These are phyloP conservation scores for Fusarium sarcochroum DNA, from an alignment of 2,329 filamentous ascomycete genomes.

Conservation along the genomic window DNA sequence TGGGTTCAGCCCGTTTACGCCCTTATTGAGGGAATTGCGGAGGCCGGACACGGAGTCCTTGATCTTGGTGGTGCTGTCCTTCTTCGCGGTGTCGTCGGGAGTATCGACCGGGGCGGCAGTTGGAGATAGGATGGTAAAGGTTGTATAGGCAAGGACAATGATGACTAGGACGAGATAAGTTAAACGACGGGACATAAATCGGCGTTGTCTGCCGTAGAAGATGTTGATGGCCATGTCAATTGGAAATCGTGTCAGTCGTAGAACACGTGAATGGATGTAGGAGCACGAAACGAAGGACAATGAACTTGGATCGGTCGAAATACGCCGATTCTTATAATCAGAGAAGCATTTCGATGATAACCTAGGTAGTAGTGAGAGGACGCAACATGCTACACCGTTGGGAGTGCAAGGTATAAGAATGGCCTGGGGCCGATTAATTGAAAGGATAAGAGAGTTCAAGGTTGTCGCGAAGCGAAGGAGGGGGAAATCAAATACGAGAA, in stretches of 20 bases:
- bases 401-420: neutral
- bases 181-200: constrained; percentile 66
- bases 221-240: constrained; percentile 50
- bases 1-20: constrained; percentile 66
- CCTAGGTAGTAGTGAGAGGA: constrained; percentile 9
- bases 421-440: constrained; percentile 1
- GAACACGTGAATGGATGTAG: neutral
- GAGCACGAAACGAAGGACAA: constrained; percentile 15
- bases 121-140: constrained; percentile 65
- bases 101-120: neutral
- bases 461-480: constrained; percentile 6
- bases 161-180: constrained; percentile 66
- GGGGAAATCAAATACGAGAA: constrained; percentile 23
- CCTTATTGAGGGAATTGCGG: constrained; percentile 60
- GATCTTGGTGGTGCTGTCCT: constrained; percentile 57
- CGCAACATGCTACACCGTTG: neutral
- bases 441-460: neutral
- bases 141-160: constrained; percentile 67
- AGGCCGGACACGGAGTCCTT: constrained; percentile 64
- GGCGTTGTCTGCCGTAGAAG: constrained; percentile 64
- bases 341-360: constrained; percentile 25
- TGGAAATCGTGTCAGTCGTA: neutral
- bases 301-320: constrained; percentile 10
- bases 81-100: constrained; percentile 10
- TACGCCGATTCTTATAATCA: constrained; percentile 10